Percentiles rank a stretch among this genome's conserved stretches.
phyloP scores from a whole-genome alignment of 2,329 filamentous ascomycete species.

The Aspergillus sp. region DNA sequence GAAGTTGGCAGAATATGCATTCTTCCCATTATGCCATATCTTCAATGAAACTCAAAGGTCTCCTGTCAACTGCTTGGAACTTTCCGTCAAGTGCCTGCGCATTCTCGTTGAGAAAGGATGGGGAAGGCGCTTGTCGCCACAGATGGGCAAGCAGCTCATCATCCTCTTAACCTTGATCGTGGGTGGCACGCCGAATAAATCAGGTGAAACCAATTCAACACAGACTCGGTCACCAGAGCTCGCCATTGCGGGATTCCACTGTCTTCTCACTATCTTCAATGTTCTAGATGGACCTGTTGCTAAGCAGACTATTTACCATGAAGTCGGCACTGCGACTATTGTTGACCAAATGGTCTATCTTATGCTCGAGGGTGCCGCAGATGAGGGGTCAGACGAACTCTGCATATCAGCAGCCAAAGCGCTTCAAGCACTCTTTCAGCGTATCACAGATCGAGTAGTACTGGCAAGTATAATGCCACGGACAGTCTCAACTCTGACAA shows the following conservation, averaged over 20 bases:
- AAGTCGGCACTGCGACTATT: conserved; percentile 67
- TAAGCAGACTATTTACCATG: conserved; percentile 47
- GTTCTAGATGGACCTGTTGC: conserved; percentile 55
- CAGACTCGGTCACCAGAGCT: conserved; percentile 68
- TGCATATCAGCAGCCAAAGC: conserved; percentile 70
- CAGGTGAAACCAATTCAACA: conserved; percentile 27
- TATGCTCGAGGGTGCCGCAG: conserved; percentile 70
- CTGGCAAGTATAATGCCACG: conserved; percentile 86
- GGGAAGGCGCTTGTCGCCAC: conserved; percentile 68
- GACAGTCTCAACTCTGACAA: conserved; percentile 78
- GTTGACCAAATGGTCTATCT: conserved; percentile 81
- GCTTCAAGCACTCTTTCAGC: conserved; percentile 62
- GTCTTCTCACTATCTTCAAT: conserved; percentile 66
- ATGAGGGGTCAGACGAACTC: conserved; percentile 65
- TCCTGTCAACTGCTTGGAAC: conserved; percentile 69
- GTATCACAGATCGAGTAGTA: conserved; percentile 70
- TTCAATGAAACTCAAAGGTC: conserved; percentile 74
- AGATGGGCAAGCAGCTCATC: conserved; percentile 79
- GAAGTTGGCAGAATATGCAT: conserved; percentile 88
- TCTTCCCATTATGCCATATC: conserved; percentile 87
- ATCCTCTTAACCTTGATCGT: conserved; percentile 81
- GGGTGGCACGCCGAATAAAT: conserved; percentile 66
- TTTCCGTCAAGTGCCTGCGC: conserved; percentile 72
- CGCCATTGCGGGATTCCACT: conserved; percentile 67
- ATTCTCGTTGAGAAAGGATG: conserved; percentile 77